phyloP scores from a whole-genome alignment of 2,329 filamentous ascomycete species.

The Ramularia collo-cygni region DNA sequence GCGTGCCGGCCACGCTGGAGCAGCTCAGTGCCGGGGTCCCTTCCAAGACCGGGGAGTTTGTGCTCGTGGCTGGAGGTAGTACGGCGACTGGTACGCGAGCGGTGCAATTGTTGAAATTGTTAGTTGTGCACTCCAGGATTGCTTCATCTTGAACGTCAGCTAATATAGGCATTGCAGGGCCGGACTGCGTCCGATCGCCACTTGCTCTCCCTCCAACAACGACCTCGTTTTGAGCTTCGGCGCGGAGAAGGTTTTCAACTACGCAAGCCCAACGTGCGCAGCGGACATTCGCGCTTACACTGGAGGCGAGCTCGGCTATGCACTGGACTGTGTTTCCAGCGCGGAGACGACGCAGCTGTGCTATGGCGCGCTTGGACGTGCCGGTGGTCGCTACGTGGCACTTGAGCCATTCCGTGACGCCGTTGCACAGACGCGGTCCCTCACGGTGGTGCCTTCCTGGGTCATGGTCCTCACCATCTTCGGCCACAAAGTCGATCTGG shows the following conservation, averaged over 20 bases:
- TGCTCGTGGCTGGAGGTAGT: constrained; percentile 45
- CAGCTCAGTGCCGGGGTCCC: constrained; percentile 34
- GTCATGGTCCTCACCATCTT: constrained; percentile 25
- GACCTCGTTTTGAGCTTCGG: constrained; percentile 38
- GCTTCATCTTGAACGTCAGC: too few species aligned
- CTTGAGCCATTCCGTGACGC: constrained; percentile 31
- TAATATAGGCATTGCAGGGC: constrained; percentile 16
- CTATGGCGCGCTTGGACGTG: constrained; percentile 33
- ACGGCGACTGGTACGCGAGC: constrained; percentile 43
- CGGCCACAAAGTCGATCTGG: constrained; percentile 15
- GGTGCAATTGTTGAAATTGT: constrained; percentile 41
- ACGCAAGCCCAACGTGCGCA: constrained; percentile 31
- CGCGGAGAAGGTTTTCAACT: constrained; percentile 43
- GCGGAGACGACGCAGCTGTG: constrained; percentile 32
- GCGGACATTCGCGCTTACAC: constrained; percentile 34
- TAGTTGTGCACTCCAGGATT: constrained; percentile 6
- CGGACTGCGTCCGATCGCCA: constrained; percentile 39
- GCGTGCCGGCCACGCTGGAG: constrained; percentile 23
- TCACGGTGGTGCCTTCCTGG: constrained; percentile 16
- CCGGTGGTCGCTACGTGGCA: constrained; percentile 35
- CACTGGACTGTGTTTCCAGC: constrained; percentile 40
- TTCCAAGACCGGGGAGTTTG: constrained; percentile 27
- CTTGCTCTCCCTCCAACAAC: constrained; percentile 40
- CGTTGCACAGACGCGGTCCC: constrained; percentile 4
- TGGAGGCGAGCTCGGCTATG: constrained; percentile 31